Conservation (phyloP, 2,329 filamentous ascomycete species). For the Sarocladium oryzae region DNA sequence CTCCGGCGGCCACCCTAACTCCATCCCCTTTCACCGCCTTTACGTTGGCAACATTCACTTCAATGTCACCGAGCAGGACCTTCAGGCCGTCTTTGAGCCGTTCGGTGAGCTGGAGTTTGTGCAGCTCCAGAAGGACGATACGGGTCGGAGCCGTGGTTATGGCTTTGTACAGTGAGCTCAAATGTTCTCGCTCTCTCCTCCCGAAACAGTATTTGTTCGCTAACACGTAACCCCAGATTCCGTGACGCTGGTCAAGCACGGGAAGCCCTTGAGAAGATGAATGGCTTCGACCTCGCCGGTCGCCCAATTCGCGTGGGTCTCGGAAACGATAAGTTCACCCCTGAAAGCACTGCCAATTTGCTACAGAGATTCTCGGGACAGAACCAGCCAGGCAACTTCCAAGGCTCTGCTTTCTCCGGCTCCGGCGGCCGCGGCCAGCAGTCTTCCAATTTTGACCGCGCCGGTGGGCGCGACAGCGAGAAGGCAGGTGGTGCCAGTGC, state of each 20-base stretch:
- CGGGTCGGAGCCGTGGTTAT: slow-evolving; percentile 84
- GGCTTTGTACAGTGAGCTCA: slow-evolving; percentile 91
- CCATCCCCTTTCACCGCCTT: slow-evolving; percentile 91
- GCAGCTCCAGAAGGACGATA: slow-evolving; percentile 93
- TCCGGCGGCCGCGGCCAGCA: slow-evolving; percentile 81
- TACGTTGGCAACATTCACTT: slow-evolving; percentile 99
- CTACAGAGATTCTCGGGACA: slow-evolving; percentile 75
- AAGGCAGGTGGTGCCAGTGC: slow-evolving; percentile 90
- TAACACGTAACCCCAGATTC: slow-evolving; percentile 55
- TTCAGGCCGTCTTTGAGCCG: slow-evolving; percentile 93
- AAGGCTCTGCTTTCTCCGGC: slow-evolving; percentile 88
- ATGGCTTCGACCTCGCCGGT: slow-evolving; percentile 95
- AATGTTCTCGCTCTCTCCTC: not conserved
- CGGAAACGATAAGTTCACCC: slow-evolving; percentile 99
- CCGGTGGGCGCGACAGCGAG: slow-evolving; percentile 80
- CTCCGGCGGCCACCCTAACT: slow-evolving; percentile 63
- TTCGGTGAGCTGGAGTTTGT: slow-evolving; percentile 98
- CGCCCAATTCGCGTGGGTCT: slow-evolving; percentile 97
- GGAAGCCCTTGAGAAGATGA: slow-evolving; percentile 97
- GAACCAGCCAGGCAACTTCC: slow-evolving; percentile 47
- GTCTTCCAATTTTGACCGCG: slow-evolving; percentile 83
- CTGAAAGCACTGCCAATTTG: slow-evolving; percentile 89
- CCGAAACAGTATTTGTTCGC: slow-evolving; percentile 22
- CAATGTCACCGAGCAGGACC: slow-evolving; percentile 93
- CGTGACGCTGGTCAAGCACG: slow-evolving; percentile 85